These are phyloP conservation scores for Agrocybe pediades DNA, from an alignment of 768 basidiomycete species.

Conservation along the genomic window DNA sequence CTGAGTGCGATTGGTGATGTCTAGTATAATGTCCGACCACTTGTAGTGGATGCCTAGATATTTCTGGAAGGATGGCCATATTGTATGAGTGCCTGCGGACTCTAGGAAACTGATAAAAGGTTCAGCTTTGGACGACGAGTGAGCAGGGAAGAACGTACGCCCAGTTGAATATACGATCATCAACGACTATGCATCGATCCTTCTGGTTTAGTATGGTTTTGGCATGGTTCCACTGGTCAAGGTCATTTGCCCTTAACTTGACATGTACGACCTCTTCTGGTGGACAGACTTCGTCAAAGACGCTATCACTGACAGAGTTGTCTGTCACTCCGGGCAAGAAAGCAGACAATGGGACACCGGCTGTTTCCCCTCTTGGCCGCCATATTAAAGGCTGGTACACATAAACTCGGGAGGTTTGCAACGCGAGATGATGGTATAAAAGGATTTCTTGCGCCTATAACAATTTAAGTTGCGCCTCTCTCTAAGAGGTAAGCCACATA, in stretches of 20 bases:
- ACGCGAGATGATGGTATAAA: constrained; percentile 46
- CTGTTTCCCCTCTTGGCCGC: constrained; percentile 42
- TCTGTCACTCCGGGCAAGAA: constrained; percentile 43
- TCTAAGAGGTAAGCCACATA: constrained; percentile 8
- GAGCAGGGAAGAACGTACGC: constrained; percentile 26
- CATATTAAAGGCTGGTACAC: constrained; percentile 48
- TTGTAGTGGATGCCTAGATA: constrained; percentile 41
- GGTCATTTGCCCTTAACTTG: constrained; percentile 24
- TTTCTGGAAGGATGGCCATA: constrained; percentile 42
- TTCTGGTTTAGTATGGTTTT: constrained; percentile 28
- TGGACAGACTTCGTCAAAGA: constrained; percentile 43
- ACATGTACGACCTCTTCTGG: constrained; percentile 38
- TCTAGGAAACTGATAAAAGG: constrained; percentile 35
- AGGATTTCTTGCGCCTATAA: constrained; percentile 47
- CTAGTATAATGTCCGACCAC: constrained; percentile 39
- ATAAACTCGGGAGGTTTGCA: constrained; percentile 39
- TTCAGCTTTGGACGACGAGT: background rate
- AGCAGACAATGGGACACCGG: constrained; percentile 42
- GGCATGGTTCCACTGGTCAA: constrained; percentile 39
- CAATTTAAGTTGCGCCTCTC: background rate
- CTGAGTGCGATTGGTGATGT: constrained; percentile 36
- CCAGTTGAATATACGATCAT: constrained; percentile 47
- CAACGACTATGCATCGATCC: constrained; percentile 44
- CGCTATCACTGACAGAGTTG: constrained; percentile 33
- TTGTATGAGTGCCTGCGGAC: constrained; percentile 35